Evolutionary conservation across 371 early-diverging fungal species (phyloP).

Genomic region (Zopfochytrium polystomum): DNA sequence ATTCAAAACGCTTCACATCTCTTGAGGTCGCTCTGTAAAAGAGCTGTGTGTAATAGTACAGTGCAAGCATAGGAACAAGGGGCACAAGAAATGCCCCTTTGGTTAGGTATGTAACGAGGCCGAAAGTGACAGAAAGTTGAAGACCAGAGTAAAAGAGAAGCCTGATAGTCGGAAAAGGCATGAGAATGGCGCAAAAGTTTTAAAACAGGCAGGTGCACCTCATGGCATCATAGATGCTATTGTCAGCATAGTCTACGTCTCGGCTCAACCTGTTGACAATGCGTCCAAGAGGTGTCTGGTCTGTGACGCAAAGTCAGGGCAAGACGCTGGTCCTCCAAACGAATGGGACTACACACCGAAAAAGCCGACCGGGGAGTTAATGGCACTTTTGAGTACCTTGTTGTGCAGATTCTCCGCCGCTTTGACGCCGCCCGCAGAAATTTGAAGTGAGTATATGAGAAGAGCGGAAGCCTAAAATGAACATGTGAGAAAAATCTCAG

Average conservation of each 20-base stretch:
- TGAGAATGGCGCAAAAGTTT: constrained; percentile 28
- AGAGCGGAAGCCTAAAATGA: constrained; percentile 21
- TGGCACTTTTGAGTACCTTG: constrained; percentile 27
- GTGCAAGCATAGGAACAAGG: constrained; percentile 31
- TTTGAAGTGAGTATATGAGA: constrained; percentile 22
- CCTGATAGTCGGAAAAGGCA: constrained; percentile 17
- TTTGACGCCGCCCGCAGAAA: constrained; percentile 31
- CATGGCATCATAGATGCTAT: constrained; percentile 54
- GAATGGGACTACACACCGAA: constrained; percentile 30
- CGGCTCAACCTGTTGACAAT: constrained; percentile 85
- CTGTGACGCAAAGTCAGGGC: too few relatives aligned
- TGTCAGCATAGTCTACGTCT: constrained; percentile 80
- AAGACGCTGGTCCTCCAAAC: too few relatives aligned
- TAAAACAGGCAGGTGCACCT: neutral
- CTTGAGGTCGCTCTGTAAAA: constrained; percentile 41
- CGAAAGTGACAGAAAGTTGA: too few relatives aligned
- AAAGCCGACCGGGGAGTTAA: constrained; percentile 53
- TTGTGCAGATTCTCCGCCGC: constrained; percentile 42
- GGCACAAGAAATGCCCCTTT: constrained; percentile 23
- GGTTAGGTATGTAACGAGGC: constrained; percentile 29
- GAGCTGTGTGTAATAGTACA: constrained; percentile 43
- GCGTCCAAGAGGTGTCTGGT: constrained; percentile 80
- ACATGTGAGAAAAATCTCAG: neutral
- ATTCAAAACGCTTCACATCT: constrained; percentile 54
- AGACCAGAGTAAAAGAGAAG: constrained; percentile 24